Conservation (phyloP, 1,284 basidiomycete genomes). For the Naganishia sp. region DNA sequence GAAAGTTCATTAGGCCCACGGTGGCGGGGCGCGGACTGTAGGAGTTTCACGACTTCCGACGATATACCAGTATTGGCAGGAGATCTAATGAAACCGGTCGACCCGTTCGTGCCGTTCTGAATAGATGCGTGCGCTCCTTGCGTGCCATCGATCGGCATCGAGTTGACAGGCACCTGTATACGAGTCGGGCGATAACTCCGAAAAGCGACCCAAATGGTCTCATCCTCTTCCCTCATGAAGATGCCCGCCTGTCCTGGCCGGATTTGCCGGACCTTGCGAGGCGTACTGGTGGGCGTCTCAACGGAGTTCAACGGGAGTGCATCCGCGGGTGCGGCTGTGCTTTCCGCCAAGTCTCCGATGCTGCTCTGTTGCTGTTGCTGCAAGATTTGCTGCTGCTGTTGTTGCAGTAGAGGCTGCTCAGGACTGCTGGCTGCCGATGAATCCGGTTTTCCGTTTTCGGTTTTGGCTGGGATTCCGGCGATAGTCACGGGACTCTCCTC, state of each 20-base stretch:
- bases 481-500: not conserved
- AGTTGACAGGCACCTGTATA: slow-evolving; percentile 1
- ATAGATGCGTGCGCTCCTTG: not conserved
- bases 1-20: not conserved
- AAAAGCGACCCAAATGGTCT: slow-evolving; percentile 31
- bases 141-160: not conserved
- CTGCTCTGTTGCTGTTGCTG: slow-evolving; percentile 22
- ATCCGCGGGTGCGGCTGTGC: not conserved
- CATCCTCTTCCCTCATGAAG: slow-evolving; percentile 21
- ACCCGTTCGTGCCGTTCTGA: not conserved
- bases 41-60: not conserved
- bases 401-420: slow-evolving; percentile 20
- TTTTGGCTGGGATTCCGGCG: not conserved
- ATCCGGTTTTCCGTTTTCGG: slow-evolving; percentile 17
- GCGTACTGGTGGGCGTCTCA: not conserved
- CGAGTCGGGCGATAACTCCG: slow-evolving; percentile 24
- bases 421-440: slow-evolving; percentile 27
- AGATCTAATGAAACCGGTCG: not conserved
- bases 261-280: slow-evolving; percentile 12
- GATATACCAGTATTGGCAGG: slow-evolving; percentile 8
- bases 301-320: not conserved
- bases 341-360: not conserved
- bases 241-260: slow-evolving; percentile 29
- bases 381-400: slow-evolving; percentile 23
- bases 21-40: not conserved